These are phyloP conservation scores for Polytolypa hystricis DNA, from an alignment of 2,329 filamentous ascomycete species.

Conservation along the genomic window DNA sequence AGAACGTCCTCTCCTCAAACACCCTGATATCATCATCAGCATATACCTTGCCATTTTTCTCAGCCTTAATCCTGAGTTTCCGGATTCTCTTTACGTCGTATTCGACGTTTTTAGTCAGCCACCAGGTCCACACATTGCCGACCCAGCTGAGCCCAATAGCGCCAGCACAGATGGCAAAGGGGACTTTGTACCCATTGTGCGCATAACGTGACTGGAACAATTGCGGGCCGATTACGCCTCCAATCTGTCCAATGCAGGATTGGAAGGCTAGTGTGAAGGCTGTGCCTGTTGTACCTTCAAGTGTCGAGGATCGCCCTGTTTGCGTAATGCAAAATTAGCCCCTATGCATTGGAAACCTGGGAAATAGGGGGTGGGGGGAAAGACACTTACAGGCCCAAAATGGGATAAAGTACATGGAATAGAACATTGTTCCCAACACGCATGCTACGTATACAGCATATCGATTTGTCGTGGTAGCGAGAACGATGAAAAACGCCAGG, in stretches of 20 bases:
- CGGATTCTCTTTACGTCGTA: slow-evolving; percentile 26
- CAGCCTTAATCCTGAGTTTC: slow-evolving; percentile 19
- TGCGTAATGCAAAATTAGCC: not conserved
- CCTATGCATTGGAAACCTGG: not conserved
- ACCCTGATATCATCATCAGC: slow-evolving; percentile 20
- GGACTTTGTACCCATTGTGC: slow-evolving; percentile 29
- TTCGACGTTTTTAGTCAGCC: slow-evolving; percentile 32
- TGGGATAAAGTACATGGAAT: slow-evolving; percentile 34
- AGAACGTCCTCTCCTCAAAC: too few relatives aligned
- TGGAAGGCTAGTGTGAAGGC: slow-evolving; percentile 37
- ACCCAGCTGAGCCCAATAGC: slow-evolving; percentile 26
- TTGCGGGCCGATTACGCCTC: slow-evolving; percentile 37
- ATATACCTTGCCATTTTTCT: slow-evolving; percentile 18
- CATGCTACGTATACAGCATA: slow-evolving; percentile 35
- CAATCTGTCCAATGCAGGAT: slow-evolving; percentile 34
- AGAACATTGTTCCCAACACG: slow-evolving; percentile 35
- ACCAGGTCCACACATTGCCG: slow-evolving; percentile 33
- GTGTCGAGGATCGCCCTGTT: slow-evolving; percentile 30
- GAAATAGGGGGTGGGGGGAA: not conserved
- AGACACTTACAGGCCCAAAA: slow-evolving; percentile 32
- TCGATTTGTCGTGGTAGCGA: slow-evolving; percentile 29
- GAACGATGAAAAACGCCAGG: slow-evolving; percentile 35
- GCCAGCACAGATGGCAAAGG: slow-evolving; percentile 28
- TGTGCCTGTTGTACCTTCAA: slow-evolving; percentile 33
- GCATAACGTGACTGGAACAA: slow-evolving; percentile 34